Conservation (phyloP, 176 grass and related monocot genomes). For the Carex myosuroides region DNA sequence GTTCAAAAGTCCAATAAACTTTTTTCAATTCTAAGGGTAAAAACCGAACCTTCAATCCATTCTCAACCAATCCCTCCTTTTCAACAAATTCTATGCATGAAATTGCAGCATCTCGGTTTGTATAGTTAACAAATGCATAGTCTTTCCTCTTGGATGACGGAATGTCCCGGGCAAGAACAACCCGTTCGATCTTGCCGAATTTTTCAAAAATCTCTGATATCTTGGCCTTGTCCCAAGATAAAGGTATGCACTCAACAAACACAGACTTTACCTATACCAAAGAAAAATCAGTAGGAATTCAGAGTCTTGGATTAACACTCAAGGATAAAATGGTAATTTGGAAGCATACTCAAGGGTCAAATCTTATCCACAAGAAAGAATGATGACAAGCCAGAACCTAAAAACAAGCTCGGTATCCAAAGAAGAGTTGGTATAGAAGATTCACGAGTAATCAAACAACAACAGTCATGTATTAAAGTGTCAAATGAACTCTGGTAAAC, state of each 20-base stretch:
- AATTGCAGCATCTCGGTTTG: conserved; percentile 52
- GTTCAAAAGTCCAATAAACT: background rate
- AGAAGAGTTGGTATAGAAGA: background rate
- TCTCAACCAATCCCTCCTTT: conserved; percentile 32
- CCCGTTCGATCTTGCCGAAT: conserved; percentile 43
- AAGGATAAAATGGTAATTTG: background rate
- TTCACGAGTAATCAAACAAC: background rate
- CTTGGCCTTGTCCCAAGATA: conserved; percentile 50
- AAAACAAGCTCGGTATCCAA: background rate
- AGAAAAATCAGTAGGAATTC: conserved; percentile 4
- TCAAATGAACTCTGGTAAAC: background rate
- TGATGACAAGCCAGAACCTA: background rate
- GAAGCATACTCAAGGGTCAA: conserved; percentile 1
- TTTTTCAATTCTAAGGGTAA: background rate
- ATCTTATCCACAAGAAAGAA: background rate
- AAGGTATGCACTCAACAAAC: conserved; percentile 56
- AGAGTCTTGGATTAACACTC: conserved; percentile 3
- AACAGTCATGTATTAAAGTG: background rate
- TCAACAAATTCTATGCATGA: conserved; percentile 56
- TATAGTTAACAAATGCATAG: conserved; percentile 60
- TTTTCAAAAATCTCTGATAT: conserved; percentile 50
- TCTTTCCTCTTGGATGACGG: conserved; percentile 44
- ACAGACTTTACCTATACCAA: conserved; percentile 59
- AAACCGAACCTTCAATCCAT: conserved; percentile 49
- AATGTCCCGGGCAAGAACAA: conserved; percentile 48